Percentiles rank a stretch among this genome's conserved stretches.
phyloP scores from a whole-genome alignment of 2,329 filamentous ascomycete species.

The Colletotrichum neosansevieriae region DNA sequence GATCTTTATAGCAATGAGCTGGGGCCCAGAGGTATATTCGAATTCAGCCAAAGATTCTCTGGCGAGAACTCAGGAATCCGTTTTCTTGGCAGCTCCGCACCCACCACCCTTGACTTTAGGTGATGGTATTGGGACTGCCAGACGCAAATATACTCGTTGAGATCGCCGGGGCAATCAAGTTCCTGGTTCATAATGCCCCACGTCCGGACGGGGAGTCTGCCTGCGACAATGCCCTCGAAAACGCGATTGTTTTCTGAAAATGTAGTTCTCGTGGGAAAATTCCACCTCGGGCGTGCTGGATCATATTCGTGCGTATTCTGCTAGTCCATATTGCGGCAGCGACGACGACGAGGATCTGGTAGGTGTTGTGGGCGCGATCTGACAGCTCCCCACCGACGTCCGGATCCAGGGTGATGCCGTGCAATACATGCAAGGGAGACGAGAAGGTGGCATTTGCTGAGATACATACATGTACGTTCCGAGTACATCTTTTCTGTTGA shows the following conservation, averaged over 20 bases:
- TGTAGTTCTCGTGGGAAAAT: neutral
- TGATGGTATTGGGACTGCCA: slow-evolving; percentile 13
- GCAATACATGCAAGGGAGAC: slow-evolving; percentile 8
- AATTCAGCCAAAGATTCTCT: slow-evolving; percentile 24
- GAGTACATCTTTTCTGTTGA: slow-evolving; percentile 12
- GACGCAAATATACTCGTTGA: slow-evolving; percentile 17
- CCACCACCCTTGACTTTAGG: slow-evolving; percentile 16
- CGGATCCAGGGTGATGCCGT: neutral
- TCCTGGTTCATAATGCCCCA: slow-evolving; percentile 23
- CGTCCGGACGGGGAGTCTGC: slow-evolving; percentile 15
- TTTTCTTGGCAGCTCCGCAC: slow-evolving; percentile 35
- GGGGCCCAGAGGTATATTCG: slow-evolving; percentile 19
- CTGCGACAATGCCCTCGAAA: slow-evolving; percentile 10
- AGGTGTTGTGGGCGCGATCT: slow-evolving; percentile 3
- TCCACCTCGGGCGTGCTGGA: slow-evolving; percentile 20
- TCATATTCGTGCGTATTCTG: slow-evolving; percentile 14
- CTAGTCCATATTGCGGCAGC: slow-evolving; percentile 5
- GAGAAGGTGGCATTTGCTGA: neutral
- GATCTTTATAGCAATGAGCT: slow-evolving; percentile 34
- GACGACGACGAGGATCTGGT: slow-evolving; percentile 1
- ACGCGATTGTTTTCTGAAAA: neutral
- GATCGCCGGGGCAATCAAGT: slow-evolving; percentile 29
- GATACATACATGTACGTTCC: neutral
- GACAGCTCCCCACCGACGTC: slow-evolving; percentile 3
- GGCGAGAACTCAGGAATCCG: slow-evolving; percentile 17